These are phyloP conservation scores for Penicillium verhagenii DNA, from an alignment of 495 filamentous ascomycete genomes.

Conservation along the genomic window DNA sequence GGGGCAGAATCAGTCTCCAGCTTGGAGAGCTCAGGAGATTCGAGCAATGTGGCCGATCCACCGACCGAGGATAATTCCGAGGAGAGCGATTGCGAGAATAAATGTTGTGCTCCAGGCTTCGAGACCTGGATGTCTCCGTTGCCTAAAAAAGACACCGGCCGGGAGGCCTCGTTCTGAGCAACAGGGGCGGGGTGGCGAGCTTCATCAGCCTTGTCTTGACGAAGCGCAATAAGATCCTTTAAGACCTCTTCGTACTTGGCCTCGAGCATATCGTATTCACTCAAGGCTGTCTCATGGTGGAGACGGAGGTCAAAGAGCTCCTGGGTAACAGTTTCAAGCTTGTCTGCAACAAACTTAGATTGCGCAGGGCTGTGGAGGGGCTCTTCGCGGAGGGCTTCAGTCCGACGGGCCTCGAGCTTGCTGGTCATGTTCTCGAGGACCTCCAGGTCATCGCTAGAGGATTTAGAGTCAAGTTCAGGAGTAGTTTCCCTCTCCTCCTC, in stretches of 20 bases:
- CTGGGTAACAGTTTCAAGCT: constrained; percentile 86
- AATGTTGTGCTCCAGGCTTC: constrained; percentile 74
- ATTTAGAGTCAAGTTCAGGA: constrained; percentile 14
- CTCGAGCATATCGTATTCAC: constrained; percentile 77
- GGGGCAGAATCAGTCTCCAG: constrained; percentile 18
- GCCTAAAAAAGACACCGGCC: constrained; percentile 92
- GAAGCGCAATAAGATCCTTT: constrained; percentile 70
- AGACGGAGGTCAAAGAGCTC: constrained; percentile 88
- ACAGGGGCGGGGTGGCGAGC: constrained; percentile 59
- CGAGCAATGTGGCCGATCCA: constrained; percentile 69
- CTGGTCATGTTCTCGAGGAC: constrained; percentile 32
- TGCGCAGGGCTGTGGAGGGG: constrained; percentile 70
- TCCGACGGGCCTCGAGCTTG: constrained; percentile 25
- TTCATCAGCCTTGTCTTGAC: constrained; percentile 82
- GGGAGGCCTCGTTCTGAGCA: constrained; percentile 53
- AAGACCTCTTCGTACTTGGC: constrained; percentile 90
- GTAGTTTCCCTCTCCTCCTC: constrained; percentile 39
- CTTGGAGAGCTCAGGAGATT: constrained; percentile 54
- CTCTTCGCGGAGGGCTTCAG: constrained; percentile 18
- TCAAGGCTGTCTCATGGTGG: constrained; percentile 82
- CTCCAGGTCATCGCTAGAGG: constrained; percentile 28
- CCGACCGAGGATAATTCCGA: constrained; percentile 94
- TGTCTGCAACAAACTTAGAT: constrained; percentile 83
- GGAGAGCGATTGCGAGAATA: constrained; percentile 91
- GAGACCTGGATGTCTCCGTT: constrained; percentile 66